Base-by-base conservation (phyloP, 2,329 filamentous ascomycete species). In the Aspergillus pseudoterreus region DNA sequence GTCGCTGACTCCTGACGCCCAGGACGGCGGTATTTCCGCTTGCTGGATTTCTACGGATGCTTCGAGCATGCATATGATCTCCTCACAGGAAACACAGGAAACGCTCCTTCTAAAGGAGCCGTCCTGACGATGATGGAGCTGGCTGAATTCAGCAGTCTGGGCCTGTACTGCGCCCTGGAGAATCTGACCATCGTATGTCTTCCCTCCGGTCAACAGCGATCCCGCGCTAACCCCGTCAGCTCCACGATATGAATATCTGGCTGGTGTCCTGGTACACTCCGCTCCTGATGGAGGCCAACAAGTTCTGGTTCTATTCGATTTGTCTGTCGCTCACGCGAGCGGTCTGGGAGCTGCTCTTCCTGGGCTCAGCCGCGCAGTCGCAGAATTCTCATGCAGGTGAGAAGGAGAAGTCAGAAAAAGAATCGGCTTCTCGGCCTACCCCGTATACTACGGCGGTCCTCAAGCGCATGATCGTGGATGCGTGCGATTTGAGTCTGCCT, bases 291-390 rank as follows among this genome's bases (percentile, higher is more conserved):
- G 83, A 89, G 70, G 81, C 80, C 0, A 82, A 87, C 71, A 78
- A 82, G 55, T 83, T 86, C 67, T 90, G 86, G 86, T 80, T 89
- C 55, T 80, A 83, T 36, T 78, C 78, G 0, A 72, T 89, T 27
- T 71, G 71, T 11, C 78, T 78, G 50, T 80, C 77, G 1, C 71
- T 81, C 0, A 38, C 78, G 9, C 57, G 60, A 2, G 57, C 54
- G 5, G 22, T 32, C 41, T 61, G 11, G 57, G 57, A 55, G 51
- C 55, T 55, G 39, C n/a, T 43, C 27, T 55, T 52, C n/a, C 52
- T 49, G 43, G 47, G 38, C 35, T 32, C 48, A 17, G 14, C 42
- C 4, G 15, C 35, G 6, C 11, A 41, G 36, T 22, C 33, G 11
- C 38, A 49, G 22, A 1, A 24, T 27, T 15, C 39, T 24, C n/a